Evolutionary conservation across 108 stramenopile genomes (phyloP), one percentile per base, ranked within the genome.

Genomic region (Cyclostephanos invisitatus): DNA sequence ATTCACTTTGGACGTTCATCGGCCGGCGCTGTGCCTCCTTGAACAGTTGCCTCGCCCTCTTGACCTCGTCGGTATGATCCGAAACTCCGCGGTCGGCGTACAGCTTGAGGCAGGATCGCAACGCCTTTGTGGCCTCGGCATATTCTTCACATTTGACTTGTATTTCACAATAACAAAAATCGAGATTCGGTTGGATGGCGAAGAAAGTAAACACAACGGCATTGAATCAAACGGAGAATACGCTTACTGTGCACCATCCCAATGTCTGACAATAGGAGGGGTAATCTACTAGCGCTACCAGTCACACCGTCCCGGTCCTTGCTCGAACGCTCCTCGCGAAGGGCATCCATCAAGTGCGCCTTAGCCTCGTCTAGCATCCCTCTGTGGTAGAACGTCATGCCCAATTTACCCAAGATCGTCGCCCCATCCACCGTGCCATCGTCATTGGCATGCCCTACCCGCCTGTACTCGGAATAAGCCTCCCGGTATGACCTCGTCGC

Each of bases 401-500:
- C 79, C 20, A 80, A 59, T 65, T 68, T 66, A 10, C 56, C 36
- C 0, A 73, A 36, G 17, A 80, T 69, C 60, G 53, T 64, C n/a
- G 73, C 72, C 35, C 73, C 73, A 14, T 73, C 79, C 0, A 60
- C n/a, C 42, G 21, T 8, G 60, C 48, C 64, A 18, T 22, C 27
- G 18, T 20, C 12, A 25, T 25, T 24, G 9, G 24, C 38, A 17
- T 36, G 24, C 15, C 44, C 61, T 0, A 47, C 22, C 59, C 61
- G 69, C 56, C 57, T 66, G 22, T 74, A 44, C 37, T 73, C 79
- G 7, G 37, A 38, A 18, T 70, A 32, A 2, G 79, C 79, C 48
- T 80, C 68, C 40, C 70, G 79, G 61, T 80, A 80, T 14, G 79
- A 73, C 35, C 63, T 57, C 15, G 73, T 70, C 15, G 79, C 72